These are phyloP conservation scores for Xylaria sp. DNA, from an alignment of 2,329 filamentous ascomycete genomes.

Conservation along the genomic window DNA sequence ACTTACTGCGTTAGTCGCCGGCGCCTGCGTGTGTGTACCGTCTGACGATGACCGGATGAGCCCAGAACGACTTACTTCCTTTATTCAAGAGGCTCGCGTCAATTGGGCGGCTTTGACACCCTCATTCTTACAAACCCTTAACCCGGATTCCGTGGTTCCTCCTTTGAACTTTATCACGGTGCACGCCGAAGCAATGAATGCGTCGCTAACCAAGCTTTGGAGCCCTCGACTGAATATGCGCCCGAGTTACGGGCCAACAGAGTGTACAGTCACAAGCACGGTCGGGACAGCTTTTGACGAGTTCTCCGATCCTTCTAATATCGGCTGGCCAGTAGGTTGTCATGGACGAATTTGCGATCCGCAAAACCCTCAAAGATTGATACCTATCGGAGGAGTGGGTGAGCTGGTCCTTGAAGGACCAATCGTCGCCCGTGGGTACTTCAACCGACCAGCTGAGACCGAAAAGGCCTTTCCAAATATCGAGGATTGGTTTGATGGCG, in stretches of 20 bases:
- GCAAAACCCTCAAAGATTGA: not conserved
- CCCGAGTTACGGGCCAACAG: conserved; percentile 17
- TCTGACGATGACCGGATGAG: conserved; percentile 18
- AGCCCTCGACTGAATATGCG: conserved; percentile 6
- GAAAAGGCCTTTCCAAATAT: conserved; percentile 1
- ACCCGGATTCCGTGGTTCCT: conserved; percentile 12
- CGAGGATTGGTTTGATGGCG: conserved; percentile 2
- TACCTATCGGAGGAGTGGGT: conserved; percentile 9
- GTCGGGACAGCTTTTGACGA: not conserved
- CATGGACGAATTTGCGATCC: conserved; percentile 4
- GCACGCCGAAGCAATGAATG: conserved; percentile 11
- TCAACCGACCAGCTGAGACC: conserved; percentile 7
- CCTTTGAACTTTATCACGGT: conserved; percentile 7
- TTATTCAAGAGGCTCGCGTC: conserved; percentile 1
- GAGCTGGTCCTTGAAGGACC: conserved; percentile 15
- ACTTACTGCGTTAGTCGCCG: conserved; percentile 5
- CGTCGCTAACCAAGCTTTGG: conserved; percentile 5
- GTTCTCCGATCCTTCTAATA: conserved; percentile 12
- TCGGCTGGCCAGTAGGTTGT: conserved; percentile 14
- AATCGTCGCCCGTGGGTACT: conserved; percentile 13
- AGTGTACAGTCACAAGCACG: conserved; percentile 15
- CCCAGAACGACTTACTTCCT: not conserved
- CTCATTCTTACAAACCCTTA: conserved; percentile 6
- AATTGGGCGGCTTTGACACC: conserved; percentile 19
- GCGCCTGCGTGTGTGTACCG: conserved; percentile 13